A percentile compares a stretch with the other conserved stretches of the same genome.
These are phyloP conservation scores for Aspergillus neoniger DNA, from an alignment of 2,329 filamentous ascomycete species.

Conservation along the genomic window DNA sequence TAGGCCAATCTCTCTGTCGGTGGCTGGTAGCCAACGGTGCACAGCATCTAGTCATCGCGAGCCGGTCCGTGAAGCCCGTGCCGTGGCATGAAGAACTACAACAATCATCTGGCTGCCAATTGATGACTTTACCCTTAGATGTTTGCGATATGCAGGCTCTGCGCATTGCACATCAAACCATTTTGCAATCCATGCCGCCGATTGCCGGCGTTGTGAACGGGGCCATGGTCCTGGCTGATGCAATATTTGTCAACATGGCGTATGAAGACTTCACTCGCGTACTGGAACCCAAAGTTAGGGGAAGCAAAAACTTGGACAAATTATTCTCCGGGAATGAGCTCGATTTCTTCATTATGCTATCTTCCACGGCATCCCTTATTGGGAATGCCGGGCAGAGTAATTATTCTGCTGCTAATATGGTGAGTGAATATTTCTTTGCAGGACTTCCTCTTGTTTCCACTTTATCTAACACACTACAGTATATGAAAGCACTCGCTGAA, in stretches of 20 bases:
- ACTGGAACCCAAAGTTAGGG: conserved; percentile 17
- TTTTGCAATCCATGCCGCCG: conserved; percentile 18
- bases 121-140: not conserved
- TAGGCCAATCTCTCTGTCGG: not conserved
- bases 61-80: not conserved
- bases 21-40: not conserved
- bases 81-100: not conserved
- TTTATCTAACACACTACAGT: conserved; percentile 16
- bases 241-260: conserved; percentile 18
- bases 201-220: conserved; percentile 30
- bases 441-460: too few relatives aligned
- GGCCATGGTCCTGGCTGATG: conserved; percentile 25
- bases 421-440: too few relatives aligned
- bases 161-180: not conserved
- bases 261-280: conserved; percentile 12
- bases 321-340: conserved; percentile 6
- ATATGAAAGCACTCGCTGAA: conserved; percentile 33
- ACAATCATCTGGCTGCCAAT: too few relatives aligned
- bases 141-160: not conserved
- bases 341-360: conserved; percentile 43
- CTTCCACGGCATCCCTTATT: conserved; percentile 38
- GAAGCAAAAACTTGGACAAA: not conserved
- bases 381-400: conserved; percentile 43
- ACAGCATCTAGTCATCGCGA: not conserved
- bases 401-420: conserved; percentile 43